Base-by-base conservation (phyloP, 2,329 filamentous ascomycete genomes). In the Apiospora saccharicola region DNA sequence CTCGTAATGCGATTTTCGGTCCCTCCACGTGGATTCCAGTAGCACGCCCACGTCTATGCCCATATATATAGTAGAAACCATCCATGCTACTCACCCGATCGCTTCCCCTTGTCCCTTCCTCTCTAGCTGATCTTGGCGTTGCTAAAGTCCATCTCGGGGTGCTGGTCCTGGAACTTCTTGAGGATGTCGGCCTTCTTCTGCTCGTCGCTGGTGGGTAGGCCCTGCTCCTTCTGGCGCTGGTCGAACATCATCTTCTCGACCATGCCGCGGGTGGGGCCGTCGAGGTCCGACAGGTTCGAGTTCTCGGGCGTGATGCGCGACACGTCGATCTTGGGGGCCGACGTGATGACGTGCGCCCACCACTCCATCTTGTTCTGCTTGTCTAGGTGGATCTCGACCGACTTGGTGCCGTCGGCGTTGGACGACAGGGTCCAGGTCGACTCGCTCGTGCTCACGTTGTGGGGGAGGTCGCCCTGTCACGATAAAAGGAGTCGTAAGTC, bases 211-310 rank as follows among this genome's bases (percentile, higher is more conserved):
- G 92, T 95, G 67, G 95, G 94, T 83, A 93, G 89, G 5, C 96
- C 96, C 83, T 89, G 86, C 86, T 98, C 95, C 90, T 99, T 99
- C 86, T 98, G 95, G 76, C 93, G 89, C 88, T 99, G 96, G 86
- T 99, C 96, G 79, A 90, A 99, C 96, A 99, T 99, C 96, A 99
- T 99, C 90, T 99, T 99, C 90, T 99, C 96, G 64, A 99, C 96
- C 96, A 99, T 98, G 73, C 91, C 90, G 75, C 96, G 90, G 71
- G 96, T 99, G 87, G 97, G 93, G 74, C 96, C 96, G 80, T 98
- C 96, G 76, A 99, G 86, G 82, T 99, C 96, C 72, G 93, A 92
- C 79, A 99, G 87, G 83, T 95, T 97, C 81, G 92, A 95, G 81
- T 93, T 95, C 85, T 98, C 96, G 30, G 96, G 96, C 81, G 92